Conservation (phyloP, 306 rosid genomes). For the Begonia fuchsioides region DNA sequence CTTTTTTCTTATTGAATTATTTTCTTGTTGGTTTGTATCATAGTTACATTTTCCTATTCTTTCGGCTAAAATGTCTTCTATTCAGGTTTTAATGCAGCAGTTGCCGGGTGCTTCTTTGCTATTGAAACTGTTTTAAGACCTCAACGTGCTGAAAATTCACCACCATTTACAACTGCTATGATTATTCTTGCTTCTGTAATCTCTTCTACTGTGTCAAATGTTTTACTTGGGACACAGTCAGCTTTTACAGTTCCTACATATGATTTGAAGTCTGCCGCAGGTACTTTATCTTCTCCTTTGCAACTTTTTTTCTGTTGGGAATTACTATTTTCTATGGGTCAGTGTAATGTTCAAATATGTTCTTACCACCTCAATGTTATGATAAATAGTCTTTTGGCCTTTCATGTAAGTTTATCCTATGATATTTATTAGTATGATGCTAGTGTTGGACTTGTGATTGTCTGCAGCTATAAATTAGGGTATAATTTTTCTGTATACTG, state of each 20-base stretch:
- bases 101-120: conserved; percentile 99
- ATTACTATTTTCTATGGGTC: neutral
- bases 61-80: conserved; percentile 16
- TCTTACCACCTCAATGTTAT: too few relatives aligned
- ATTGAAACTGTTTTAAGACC: too few relatives aligned
- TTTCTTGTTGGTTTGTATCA: neutral
- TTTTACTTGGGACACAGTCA: conserved; percentile 66
- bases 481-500: too few relatives aligned
- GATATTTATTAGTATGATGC: too few relatives aligned
- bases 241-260: conserved; percentile 85
- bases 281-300: conserved; percentile 21
- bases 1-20: conserved; percentile 2
- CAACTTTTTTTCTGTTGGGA: neutral
- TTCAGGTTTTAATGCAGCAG: conserved; percentile 96
- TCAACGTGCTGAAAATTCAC: too few relatives aligned
- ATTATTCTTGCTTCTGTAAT: conserved; percentile 96
- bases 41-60: neutral
- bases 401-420: too few relatives aligned
- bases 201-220: conserved; percentile 91
- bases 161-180: conserved; percentile 98
- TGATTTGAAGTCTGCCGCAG: conserved; percentile 98
- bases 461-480: too few relatives aligned
- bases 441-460: too few relatives aligned
- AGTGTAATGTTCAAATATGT: too few relatives aligned
- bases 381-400: too few relatives aligned